Conservation (phyloP, 2,329 filamentous ascomycete species). For the Aspergillus sp. region DNA sequence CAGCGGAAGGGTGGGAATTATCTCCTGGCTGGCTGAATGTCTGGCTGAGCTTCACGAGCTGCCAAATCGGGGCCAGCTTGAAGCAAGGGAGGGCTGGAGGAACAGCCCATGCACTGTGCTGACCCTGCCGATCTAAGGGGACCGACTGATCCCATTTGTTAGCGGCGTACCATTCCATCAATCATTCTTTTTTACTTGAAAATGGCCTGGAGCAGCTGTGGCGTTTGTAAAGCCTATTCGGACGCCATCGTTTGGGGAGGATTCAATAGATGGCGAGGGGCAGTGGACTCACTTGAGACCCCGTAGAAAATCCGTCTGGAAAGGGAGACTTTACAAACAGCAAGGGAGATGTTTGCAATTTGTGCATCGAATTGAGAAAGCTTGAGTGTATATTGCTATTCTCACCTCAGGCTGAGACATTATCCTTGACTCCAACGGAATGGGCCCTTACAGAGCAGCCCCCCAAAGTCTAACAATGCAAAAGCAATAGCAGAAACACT, state of each 20-base stretch:
- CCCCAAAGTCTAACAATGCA: not conserved
- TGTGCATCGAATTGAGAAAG: not conserved
- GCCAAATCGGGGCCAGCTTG: slow-evolving; percentile 3
- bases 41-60: slow-evolving; percentile 2
- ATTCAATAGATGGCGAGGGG: not conserved
- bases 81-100: slow-evolving; percentile 5
- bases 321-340: not conserved
- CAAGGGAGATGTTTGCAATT: not conserved
- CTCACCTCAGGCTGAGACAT: no score
- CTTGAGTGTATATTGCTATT: not conserved
- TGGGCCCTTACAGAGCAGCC: not conserved
- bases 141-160: not conserved
- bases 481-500: not conserved
- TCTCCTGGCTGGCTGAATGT: not conserved
- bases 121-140: slow-evolving; percentile 27
- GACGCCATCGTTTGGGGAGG: not conserved
- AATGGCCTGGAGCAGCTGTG: not conserved
- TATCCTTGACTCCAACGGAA: not conserved
- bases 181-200: not conserved
- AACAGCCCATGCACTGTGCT: slow-evolving; percentile 3
- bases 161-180: not conserved
- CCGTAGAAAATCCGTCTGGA: not conserved
- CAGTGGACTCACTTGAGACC: no score
- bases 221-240: not conserved
- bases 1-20: not conserved